Evolutionary conservation across 768 basidiomycete genomes (phyloP).

Genomic region (Kwoniella heveanensis): DNA sequence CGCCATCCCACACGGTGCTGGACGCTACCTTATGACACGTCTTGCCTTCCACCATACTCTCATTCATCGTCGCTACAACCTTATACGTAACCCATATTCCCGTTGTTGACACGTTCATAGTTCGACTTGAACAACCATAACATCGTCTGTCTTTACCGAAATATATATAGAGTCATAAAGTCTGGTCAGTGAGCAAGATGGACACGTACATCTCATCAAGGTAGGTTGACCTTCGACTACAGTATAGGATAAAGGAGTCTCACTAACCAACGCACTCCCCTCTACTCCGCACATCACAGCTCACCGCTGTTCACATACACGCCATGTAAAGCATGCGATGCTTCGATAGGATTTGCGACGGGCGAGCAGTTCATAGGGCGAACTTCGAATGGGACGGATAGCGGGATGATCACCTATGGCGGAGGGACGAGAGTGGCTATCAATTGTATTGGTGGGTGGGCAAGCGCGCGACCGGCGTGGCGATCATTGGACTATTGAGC

Average conservation of each 20-base stretch:
- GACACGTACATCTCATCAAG: conserved; percentile 26
- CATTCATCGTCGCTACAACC: background rate
- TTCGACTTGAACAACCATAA: background rate
- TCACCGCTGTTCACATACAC: conserved; percentile 37
- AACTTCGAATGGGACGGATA: conserved; percentile 18
- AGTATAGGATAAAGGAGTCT: background rate
- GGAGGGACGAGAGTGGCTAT: conserved; percentile 21
- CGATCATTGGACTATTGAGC: too few species aligned
- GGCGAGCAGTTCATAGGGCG: background rate
- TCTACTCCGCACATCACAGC: conserved; percentile 12
- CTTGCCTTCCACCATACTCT: background rate
- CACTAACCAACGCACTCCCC: too few species aligned
- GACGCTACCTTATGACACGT: too few species aligned
- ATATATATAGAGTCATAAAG: background rate
- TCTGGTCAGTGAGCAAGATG: conserved; percentile 7
- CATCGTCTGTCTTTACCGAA: background rate
- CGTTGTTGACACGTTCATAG: background rate
- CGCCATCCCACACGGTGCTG: background rate
- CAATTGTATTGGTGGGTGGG: conserved; percentile 39
- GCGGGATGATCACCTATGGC: conserved; percentile 19
- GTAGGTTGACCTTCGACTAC: background rate
- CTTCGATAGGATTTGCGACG: conserved; percentile 7
- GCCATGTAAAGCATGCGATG: conserved; percentile 33
- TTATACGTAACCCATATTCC: background rate
- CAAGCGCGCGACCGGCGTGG: too few species aligned